Base-by-base conservation (phyloP, 176 grass and related monocot genomes). In the Juncus inflexus region DNA sequence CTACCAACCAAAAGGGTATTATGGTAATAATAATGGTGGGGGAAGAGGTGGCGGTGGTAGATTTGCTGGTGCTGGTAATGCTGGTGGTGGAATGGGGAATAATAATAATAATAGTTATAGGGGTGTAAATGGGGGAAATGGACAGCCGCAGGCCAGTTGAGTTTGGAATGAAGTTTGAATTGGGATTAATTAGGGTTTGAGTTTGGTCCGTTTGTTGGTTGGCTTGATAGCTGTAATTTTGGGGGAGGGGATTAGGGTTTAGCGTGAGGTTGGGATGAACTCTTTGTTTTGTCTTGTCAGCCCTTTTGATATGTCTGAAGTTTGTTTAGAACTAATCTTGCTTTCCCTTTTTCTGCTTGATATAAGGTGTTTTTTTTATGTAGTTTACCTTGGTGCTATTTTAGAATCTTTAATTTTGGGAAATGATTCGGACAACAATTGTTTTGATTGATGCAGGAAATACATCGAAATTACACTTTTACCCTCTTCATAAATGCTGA, bases 1-100 rank as follows among this genome's bases (percentile, higher is more conserved):
- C 45, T 71, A 71, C 67, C 67, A 71, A 45, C 67, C 67, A 47
- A 71, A 52, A 45, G 67, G 67, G 15, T 56, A 58, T 71, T 71
- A 71, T 59, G 42, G 57, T 16, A 71, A 71, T 58, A 71, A 55
- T 16, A 71, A 71, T 42, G 58, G 39, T 10, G 65, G 65, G 3
- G 12, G 67, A 11, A 42, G 67, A 41, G 67, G 67, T 35, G 67
- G 67, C 11, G 53, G 67, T 3, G 53, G 67, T 11, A 69, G 66
- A 52, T 69, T 38, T 35, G 36, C 51, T 55, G 65, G 42, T 35
- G 58, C 14, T 15, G 50, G 50, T 54, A 45, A 37, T 43, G 67
- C 52, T 71, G 3, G 53, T 9, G 7, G 53, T 71, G 58, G 55
- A 71, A 57, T 55, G 42, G 54, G 67, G 8, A 52, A 52, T 45